Base-by-base conservation (phyloP, 208 protist species). In the Crithidia expoeki region DNA sequence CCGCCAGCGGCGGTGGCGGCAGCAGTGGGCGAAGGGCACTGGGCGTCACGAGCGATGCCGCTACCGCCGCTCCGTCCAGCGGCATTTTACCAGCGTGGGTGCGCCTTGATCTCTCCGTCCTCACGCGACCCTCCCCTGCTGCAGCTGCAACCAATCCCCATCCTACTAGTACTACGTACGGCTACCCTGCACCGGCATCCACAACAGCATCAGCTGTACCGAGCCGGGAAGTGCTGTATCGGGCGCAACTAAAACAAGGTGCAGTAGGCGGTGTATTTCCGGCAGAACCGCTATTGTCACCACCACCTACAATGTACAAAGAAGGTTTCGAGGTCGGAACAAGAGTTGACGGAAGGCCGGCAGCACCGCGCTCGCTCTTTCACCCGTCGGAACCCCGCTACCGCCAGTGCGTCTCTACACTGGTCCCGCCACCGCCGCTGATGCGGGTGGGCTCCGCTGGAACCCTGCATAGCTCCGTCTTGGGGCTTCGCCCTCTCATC, bases 401-500 rank as follows among this genome's bases (percentile, higher is more conserved):
- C 44, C 38, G 7, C 9, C 44, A 50, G 19, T 4, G 4, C 12
- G 12, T 19, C 4, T 19, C 44, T 7, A 9, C 44, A n/a, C 49
- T 16, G 49, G 23, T 16, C 4, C 49, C 9, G 33, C 30, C 55
- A n/a, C 25, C 55, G 16, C 33, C 52, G 30, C 21, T 38, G 30
- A 23, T 57, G 52, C 52, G 52, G 30, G 52, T 53, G 6, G 59
- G 10, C 16, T 64, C 59, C 9, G 21, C 59, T 11, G 50, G 6
- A 6, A 64, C 47, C 10, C 28, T 61, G 55, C 23, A 65, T n/a
- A 34, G n/a, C 42, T 76, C 71, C 52, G 46, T 25, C 55, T 32
- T 51, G 12, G 53, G 61, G 19, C 66, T 58, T 3, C 32, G 58
- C 17, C 71, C 71, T 47, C 33, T 76, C 21, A 69, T 76, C 32